Percentiles rank a stretch among this genome's conserved stretches.
Conservation (phyloP, 2,329 filamentous ascomycete genomes). For the Phialophora macrospora region DNA sequence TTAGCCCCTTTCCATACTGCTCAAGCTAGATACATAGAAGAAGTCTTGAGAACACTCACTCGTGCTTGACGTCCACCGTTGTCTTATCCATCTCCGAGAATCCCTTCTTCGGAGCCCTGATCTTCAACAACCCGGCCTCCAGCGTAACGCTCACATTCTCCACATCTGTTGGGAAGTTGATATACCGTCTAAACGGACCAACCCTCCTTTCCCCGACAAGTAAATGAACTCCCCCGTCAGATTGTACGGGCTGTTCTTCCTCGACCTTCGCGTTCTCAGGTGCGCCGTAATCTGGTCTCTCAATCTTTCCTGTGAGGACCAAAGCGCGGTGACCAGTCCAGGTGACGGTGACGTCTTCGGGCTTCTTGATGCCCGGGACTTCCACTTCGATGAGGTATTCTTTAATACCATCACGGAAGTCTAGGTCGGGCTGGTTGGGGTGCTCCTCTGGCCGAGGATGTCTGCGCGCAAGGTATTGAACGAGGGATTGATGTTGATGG, state of each 20-base stretch:
- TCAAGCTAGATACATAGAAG: conserved; percentile 19
- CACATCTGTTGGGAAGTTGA: conserved; percentile 36
- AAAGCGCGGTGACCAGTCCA: conserved; percentile 33
- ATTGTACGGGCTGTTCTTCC: conserved; percentile 30
- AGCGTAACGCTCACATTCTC: conserved; percentile 35
- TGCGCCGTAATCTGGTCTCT: conserved; percentile 30
- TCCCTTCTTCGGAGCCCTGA: conserved; percentile 35
- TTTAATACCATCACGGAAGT: conserved; percentile 33
- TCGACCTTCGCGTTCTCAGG: conserved; percentile 29
- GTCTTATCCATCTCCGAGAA: conserved; percentile 23
- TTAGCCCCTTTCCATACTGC: background rate
- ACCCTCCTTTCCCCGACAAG: conserved; percentile 33
- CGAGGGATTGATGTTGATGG: conserved; percentile 31
- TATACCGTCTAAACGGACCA: conserved; percentile 34
- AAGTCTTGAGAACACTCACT: conserved; percentile 29
- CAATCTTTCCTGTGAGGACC: conserved; percentile 25
- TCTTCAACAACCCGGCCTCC: conserved; percentile 36
- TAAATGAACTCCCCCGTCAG: conserved; percentile 25
- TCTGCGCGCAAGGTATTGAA: conserved; percentile 29
- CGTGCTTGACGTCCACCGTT: conserved; percentile 35
- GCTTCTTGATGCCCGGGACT: conserved; percentile 35
- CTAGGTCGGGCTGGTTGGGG: conserved; percentile 36
- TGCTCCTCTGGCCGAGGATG: conserved; percentile 32
- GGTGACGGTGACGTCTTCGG: conserved; percentile 31
- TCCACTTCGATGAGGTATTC: conserved; percentile 35